Evolutionary conservation across 345 rosid species (phyloP).

Genomic region (Ailanthus altissimus): DNA sequence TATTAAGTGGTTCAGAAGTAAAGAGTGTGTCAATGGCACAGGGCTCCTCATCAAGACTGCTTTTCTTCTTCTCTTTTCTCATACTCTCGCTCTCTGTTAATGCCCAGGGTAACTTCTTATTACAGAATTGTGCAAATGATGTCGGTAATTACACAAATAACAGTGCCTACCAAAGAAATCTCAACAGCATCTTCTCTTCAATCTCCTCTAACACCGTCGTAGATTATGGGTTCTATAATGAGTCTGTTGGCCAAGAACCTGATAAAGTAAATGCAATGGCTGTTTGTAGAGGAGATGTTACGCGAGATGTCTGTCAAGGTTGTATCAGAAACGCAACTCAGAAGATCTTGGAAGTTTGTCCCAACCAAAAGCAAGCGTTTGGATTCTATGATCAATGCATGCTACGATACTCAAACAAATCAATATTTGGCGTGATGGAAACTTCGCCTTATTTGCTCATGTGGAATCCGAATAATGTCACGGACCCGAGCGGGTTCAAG

Average conservation of each 20-base stretch:
- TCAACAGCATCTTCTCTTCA: constrained; percentile 25
- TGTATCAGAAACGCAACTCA: constrained; percentile 26
- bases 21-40: background rate
- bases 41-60: background rate
- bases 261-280: constrained; percentile 23
- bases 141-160: constrained; percentile 21
- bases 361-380: constrained; percentile 29
- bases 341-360: constrained; percentile 17
- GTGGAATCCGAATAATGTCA: background rate
- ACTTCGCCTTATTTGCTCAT: background rate
- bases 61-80: background rate
- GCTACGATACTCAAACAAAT: constrained; percentile 36
- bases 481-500: constrained; percentile 19
- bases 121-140: background rate
- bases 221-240: constrained; percentile 34
- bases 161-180: constrained; percentile 30
- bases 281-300: constrained; percentile 40
- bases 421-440: constrained; percentile 21
- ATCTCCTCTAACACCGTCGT: constrained; percentile 23
- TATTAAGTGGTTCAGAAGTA: background rate
- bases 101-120: constrained; percentile 10
- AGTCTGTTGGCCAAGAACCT: constrained; percentile 16
- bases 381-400: constrained; percentile 27
- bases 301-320: constrained; percentile 7
- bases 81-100: background rate